Evolutionary conservation across 2,329 filamentous ascomycete species (phyloP), one percentile per base, ranked within the genome.

Genomic region (Aspergillus neotritici): DNA sequence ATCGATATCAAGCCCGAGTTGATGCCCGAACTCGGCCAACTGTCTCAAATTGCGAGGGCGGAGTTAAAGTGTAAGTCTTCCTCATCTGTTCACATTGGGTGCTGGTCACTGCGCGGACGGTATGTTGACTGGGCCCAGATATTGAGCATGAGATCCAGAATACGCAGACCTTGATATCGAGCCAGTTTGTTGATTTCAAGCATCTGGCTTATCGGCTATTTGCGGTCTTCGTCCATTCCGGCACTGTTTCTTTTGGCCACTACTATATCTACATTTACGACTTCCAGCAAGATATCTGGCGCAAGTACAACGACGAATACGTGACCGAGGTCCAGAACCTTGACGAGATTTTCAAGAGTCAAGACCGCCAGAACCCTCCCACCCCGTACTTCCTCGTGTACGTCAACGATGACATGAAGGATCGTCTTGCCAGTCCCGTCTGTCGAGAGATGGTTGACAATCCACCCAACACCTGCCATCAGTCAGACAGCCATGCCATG

Each of bases 221-320:
- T 54, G 87, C 91, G 0, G 86, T 96, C 28, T 94, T 98, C 59
- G 91, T 95, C 56, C 93, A 98, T 63, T 83, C 85, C 14, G 76
- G 77, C 25, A 69, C 67, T 21, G 76, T 83, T 32, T 77, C 75
- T 34, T 83, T 83, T 35, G 93, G 93, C 0, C 93, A 98, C 65
- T 98, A 97, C 69, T 96, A 88, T 84, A 88, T 96, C 34, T 96
- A 90, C 77, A 94, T 98, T 51, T 86, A 83, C 59, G 93, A 97
- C 68, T 94, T 94, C 64, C 78, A 83, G 51, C 78, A 80, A 36
- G 70, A 82, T 30, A 73, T 90, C 14, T 98, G 93, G 90, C 83
- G 89, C 44, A 88, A 87, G 59, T 98, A 96, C 73, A 98, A 98
- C 62, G 93, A 98, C 58, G 84, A 84, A 41, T 77, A 76, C 12